Conservation (phyloP, 2,329 filamentous ascomycete species). For the Colletotrichum musicola region DNA sequence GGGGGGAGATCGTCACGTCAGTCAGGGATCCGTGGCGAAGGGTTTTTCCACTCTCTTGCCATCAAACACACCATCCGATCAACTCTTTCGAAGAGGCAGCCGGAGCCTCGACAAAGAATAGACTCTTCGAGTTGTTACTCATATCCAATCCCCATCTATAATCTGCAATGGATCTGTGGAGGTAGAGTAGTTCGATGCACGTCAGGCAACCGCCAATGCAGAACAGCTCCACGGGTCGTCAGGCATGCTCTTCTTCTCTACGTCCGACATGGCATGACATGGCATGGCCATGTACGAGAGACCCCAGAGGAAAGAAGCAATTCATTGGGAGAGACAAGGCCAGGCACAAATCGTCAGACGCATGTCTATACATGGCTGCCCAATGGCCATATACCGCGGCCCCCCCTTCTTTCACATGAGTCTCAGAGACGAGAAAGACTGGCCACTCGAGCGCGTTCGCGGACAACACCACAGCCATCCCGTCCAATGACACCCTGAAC, state of each 20-base stretch:
- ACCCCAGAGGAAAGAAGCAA: background rate
- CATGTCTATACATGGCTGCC: background rate
- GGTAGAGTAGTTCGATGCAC: background rate
- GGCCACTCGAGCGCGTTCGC: background rate
- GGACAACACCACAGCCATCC: background rate
- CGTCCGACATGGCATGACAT: background rate
- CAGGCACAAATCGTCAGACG: background rate
- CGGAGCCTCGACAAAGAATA: too few species aligned
- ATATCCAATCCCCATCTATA: background rate
- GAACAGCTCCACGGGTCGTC: background rate
- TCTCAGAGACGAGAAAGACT: slow-evolving; percentile 3
- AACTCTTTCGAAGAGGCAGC: background rate
- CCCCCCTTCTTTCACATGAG: background rate
- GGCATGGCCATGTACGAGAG: background rate
- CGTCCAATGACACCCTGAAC: slow-evolving; percentile 4
- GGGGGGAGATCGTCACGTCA: slow-evolving; percentile 15
- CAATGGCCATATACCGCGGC: slow-evolving; percentile 7
- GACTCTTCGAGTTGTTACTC: too few species aligned
- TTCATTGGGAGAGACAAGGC: slow-evolving; percentile 4
- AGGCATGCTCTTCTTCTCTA: background rate
- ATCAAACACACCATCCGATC: background rate
- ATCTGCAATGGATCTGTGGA: background rate
- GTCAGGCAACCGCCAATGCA: slow-evolving; percentile 8
- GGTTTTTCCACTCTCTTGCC: too few species aligned
- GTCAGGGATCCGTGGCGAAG: background rate